Evolutionary conservation across 2,329 filamentous ascomycete species (phyloP), one percentile per base, ranked within the genome.

Genomic region (Thermothelomyces thermophilus): DNA sequence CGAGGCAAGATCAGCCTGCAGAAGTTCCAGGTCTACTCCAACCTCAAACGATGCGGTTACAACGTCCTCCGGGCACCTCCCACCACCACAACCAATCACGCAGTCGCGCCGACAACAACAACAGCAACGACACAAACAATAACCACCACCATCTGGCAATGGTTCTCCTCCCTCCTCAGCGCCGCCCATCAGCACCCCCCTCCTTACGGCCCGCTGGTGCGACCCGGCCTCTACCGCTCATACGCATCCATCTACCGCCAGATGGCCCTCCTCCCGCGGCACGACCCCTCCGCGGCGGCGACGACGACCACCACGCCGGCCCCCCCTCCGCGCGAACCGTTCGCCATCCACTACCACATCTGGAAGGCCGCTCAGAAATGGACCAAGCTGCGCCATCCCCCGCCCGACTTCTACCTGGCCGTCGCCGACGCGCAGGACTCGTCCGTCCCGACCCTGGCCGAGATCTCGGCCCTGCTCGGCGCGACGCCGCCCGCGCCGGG

Each of bases 1-100:
- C 66, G 69, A 36, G 80, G 81, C 31, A 82, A 79, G 64, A 69
- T 82, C 26, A 74, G 75, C 9, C 72, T 96, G 52, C 88, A 94
- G 58, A 82, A 88, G 62, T 97, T 89, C 60, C 87, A 86, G 43
- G 91, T 97, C 24, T 98, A 90, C 65, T 79, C 89, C 1, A 84
- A 90, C 46, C 72, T 98, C 60, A 93, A 86, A 64, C 79, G 93
- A 44, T 73, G 80, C 31, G 91, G 93, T 16, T 97, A 95, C 70
- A 79, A 85, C 43, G 80, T 97, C 16, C 73, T 86, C 53, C 80
- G 91, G 48, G 86, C 87, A 1, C 77, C 78, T 44, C 65, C 61
- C 9, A 54, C 45, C 48, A 52, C 44, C 9, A 54, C 45, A 48
- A 52, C 44, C 48, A 58, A 56, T 31, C 57, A 53, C 37, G 44